Conservation (phyloP, 2,329 filamentous ascomycete species). For the Fusarium humuli region DNA sequence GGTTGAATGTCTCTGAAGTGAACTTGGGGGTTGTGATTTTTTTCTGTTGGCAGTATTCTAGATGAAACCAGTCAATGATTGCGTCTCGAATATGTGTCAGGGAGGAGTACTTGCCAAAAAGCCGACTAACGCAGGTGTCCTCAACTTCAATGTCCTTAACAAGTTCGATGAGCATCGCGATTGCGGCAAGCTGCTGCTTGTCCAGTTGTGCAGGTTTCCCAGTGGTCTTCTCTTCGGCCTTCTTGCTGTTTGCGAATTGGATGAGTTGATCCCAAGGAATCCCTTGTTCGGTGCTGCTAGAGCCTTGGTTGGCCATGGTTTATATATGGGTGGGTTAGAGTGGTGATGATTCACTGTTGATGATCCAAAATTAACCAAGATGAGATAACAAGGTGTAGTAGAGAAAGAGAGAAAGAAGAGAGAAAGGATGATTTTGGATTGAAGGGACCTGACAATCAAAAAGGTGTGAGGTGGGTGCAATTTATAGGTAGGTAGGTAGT, state of each 20-base stretch:
- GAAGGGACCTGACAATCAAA: neutral
- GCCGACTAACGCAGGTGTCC: slow-evolving; percentile 47
- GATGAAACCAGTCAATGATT: neutral
- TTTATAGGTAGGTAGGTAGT: slow-evolving; percentile 9
- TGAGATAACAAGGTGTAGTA: neutral
- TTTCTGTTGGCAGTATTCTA: slow-evolving; percentile 32
- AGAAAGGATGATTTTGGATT: neutral
- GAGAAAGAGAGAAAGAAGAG: neutral
- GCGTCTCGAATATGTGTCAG: neutral
- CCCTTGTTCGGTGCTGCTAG: neutral
- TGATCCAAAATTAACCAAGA: neutral
- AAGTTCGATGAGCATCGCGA: slow-evolving; percentile 55
- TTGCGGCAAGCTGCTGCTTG: slow-evolving; percentile 53
- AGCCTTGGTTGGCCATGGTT: slow-evolving; percentile 5
- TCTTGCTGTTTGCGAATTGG: slow-evolving; percentile 32
- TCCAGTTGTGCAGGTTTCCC: slow-evolving; percentile 53
- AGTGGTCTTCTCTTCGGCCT: slow-evolving; percentile 24
- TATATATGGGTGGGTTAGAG: neutral
- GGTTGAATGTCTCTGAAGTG: slow-evolving; percentile 30
- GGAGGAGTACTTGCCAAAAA: slow-evolving; percentile 42
- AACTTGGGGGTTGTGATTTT: neutral
- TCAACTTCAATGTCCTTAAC: slow-evolving; percentile 45
- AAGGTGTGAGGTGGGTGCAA: neutral
- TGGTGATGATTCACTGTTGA: neutral
- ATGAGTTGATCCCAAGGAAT: slow-evolving; percentile 39